phyloP scores from a whole-genome alignment of 2,329 filamentous ascomycete species.

The Aspergillus oerlinghausenensis region DNA sequence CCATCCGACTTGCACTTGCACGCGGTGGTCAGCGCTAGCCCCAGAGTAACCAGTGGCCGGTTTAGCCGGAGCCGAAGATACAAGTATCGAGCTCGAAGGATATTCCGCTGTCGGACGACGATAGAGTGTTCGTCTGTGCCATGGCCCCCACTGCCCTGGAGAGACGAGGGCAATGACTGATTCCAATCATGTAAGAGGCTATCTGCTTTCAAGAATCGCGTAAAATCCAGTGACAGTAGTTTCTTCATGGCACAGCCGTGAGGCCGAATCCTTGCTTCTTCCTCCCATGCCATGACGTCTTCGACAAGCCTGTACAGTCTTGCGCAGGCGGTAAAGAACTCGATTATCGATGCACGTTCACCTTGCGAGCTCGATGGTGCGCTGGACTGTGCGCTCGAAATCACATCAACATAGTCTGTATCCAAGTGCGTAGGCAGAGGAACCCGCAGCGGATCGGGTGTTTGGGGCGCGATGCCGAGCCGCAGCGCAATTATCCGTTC shows the following conservation, averaged over 20 bases:
- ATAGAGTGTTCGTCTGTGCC: constrained; percentile 11
- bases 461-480: constrained; percentile 15
- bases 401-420: constrained; percentile 21
- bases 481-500: constrained; percentile 22
- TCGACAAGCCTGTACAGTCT: constrained; percentile 20
- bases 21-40: constrained; percentile 3
- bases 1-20: constrained; percentile 6
- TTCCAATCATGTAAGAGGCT: constrained; percentile 20
- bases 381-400: constrained; percentile 11
- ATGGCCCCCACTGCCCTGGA: constrained; percentile 3
- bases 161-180: constrained; percentile 16
- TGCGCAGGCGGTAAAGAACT: constrained; percentile 19
- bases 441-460: constrained; percentile 12
- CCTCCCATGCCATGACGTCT: constrained; percentile 17
- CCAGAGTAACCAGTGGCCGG: constrained; percentile 10
- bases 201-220: constrained; percentile 15
- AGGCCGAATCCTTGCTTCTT: constrained; percentile 14
- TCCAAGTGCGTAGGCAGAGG: constrained; percentile 20
- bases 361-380: neutral
- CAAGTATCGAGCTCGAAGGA: constrained; percentile 21
- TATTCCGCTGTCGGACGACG: constrained; percentile 19
- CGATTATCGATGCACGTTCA: constrained; percentile 21
- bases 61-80: constrained; percentile 18
- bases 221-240: constrained; percentile 16
- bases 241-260: constrained; percentile 15